phyloP scores from a whole-genome alignment of 1,284 basidiomycete genomes.

The Puccinia horiana region DNA sequence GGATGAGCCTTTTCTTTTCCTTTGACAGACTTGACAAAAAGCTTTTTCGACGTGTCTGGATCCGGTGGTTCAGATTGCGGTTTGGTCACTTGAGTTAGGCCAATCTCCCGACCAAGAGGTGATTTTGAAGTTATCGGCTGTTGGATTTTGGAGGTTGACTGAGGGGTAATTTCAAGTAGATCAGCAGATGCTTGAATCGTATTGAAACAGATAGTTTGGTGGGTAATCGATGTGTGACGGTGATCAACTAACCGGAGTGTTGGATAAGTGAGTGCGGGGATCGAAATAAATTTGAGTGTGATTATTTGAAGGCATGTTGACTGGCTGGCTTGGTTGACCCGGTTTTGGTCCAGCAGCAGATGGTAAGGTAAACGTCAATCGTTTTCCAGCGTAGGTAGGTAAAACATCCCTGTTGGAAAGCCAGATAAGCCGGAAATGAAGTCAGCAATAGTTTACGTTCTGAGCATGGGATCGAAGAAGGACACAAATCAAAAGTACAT shows the following conservation, averaged over 20 bases:
- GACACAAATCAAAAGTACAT: neutral
- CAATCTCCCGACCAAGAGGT: slow-evolving; percentile 7
- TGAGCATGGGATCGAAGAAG: neutral
- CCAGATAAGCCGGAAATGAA: neutral
- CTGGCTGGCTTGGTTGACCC: neutral
- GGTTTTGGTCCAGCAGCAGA: slow-evolving; percentile 1
- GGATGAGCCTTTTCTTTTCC: slow-evolving; percentile 23
- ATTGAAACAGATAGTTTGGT: neutral
- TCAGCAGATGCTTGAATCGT: neutral
- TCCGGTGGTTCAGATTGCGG: neutral
- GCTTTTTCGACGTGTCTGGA: neutral
- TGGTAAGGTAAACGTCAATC: slow-evolving; percentile 40
- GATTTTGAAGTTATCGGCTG: neutral
- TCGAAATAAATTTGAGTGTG: neutral
- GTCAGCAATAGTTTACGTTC: neutral
- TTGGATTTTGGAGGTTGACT: slow-evolving; percentile 3
- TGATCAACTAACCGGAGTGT: neutral
- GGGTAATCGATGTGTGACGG: neutral
- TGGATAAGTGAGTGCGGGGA: neutral
- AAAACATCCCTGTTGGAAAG: slow-evolving; percentile 18
- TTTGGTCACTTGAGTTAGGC: neutral
- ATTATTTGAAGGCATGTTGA: neutral
- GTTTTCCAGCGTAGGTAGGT: slow-evolving; percentile 28
- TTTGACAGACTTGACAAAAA: neutral
- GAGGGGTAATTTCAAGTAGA: neutral